Evolutionary conservation across 2,329 filamentous ascomycete genomes (phyloP).

Genomic region (Cadophora malorum): DNA sequence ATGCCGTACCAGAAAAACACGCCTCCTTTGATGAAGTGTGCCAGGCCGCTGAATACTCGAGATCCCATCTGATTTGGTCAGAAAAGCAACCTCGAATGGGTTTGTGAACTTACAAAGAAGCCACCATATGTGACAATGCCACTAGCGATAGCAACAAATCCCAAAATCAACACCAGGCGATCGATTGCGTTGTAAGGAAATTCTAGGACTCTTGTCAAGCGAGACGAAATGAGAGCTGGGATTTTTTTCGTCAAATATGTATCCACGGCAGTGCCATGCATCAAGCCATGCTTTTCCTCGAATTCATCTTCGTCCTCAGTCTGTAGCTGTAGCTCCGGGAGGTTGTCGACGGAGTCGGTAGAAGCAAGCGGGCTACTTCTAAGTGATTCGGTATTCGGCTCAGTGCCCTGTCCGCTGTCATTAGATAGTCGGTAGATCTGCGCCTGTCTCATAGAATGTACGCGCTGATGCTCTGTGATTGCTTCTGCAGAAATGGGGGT

Average conservation of each 20-base stretch:
- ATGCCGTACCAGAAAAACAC: constrained; percentile 95
- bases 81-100: not conserved
- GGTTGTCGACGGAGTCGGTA: constrained; percentile 52
- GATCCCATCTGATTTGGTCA: constrained; percentile 61
- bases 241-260: constrained; percentile 60
- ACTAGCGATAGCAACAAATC: constrained; percentile 73
- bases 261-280: constrained; percentile 54
- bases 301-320: constrained; percentile 55
- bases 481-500: constrained; percentile 65
- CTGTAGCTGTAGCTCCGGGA: constrained; percentile 13
- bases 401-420: constrained; percentile 76
- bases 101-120: constrained; percentile 74
- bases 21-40: constrained; percentile 92
- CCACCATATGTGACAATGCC: constrained; percentile 81
- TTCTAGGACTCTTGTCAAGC: constrained; percentile 63
- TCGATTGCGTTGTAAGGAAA: constrained; percentile 73
- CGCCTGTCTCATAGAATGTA: constrained; percentile 47
- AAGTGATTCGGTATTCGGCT: constrained; percentile 70
- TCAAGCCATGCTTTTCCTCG: constrained; percentile 48
- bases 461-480: constrained; percentile 58
- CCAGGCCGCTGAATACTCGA: constrained; percentile 78
- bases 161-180: constrained; percentile 77
- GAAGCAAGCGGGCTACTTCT: constrained; percentile 70
- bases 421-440: constrained; percentile 65
- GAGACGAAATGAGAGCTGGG: constrained; percentile 60